Base-by-base conservation (phyloP, 2,329 filamentous ascomycete species). In the Alternaria sp. region DNA sequence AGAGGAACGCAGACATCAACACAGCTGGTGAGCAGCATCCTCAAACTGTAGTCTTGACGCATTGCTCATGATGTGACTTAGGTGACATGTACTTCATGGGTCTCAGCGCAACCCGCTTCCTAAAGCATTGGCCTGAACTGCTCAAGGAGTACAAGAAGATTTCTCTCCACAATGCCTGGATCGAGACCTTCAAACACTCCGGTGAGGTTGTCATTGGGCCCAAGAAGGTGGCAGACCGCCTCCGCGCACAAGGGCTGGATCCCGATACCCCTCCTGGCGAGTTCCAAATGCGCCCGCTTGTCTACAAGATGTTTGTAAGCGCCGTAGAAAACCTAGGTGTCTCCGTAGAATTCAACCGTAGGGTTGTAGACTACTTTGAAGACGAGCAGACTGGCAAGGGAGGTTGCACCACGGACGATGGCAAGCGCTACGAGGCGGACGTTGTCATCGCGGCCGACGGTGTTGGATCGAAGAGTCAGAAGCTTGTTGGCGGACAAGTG, bases 71-170 rank as follows among this genome's bases (percentile, higher is more conserved):
- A 28, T 16, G 41, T 38, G 16, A 30, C n/a, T 18, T 54, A 84
- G 85, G 85, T 54, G 85, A 87, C 73, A 87, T 86, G 83, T 86
- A 85, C 75, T 86, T 86, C 71, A 87, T 87, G 82, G 84, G 85
- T 10, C 79, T 87, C 22, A 85, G 83, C 48, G 85, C 85, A 22
- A 86, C 83, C 45, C 80, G 79, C 38, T 86, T 86, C 75, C 81
- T 86, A 71, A 84, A 83, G 71, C 83, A 86, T 61, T 86, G 84
- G 84, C 84, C 84, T 10, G 83, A 85, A 54, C 78, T 87, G 70
- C 76, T 79, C 41, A 74, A 79, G 51, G 84, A 86, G 64, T 86
- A 84, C 73, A 80, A 83, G 56, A 66, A 73, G 8, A 86, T 86
- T 53, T 85, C 83, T 18, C 81, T 86, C 52, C 82, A 85, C 67